Conservation (phyloP, 1,139 yeast genomes). For the Sugiyamaella sp. region DNA sequence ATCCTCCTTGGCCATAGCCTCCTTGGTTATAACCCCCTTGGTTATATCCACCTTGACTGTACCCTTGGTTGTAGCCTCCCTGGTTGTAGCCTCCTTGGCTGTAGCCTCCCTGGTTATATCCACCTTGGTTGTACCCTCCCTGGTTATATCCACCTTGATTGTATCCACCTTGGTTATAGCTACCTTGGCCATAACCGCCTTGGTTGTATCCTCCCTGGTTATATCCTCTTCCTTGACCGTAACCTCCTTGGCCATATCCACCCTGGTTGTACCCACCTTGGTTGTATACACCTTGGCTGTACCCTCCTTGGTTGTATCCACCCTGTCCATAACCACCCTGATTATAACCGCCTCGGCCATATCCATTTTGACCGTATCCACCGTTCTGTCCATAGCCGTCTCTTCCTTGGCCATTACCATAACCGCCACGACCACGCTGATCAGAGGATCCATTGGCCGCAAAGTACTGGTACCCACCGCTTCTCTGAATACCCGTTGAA, state of each 20-base stretch:
- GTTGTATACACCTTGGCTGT: neutral
- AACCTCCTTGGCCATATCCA: slow-evolving; percentile 8
- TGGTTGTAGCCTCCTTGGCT: slow-evolving; percentile 12
- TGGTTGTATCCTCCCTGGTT: slow-evolving; percentile 19
- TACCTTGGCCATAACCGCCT: slow-evolving; percentile 19
- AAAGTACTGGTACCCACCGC: slow-evolving; percentile 34
- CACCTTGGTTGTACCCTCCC: slow-evolving; percentile 14
- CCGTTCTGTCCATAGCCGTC: slow-evolving; percentile 9
- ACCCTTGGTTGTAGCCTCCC: slow-evolving; percentile 19
- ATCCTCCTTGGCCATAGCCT: slow-evolving; percentile 22
- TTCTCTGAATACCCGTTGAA: slow-evolving; percentile 18
- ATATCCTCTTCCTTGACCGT: neutral
- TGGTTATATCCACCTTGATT: slow-evolving; percentile 17
- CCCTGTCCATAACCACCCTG: slow-evolving; percentile 10
- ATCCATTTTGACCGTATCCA: slow-evolving; percentile 8
- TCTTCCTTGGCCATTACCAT: slow-evolving; percentile 15
- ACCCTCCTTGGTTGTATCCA: slow-evolving; percentile 9
- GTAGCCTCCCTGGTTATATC: slow-evolving; percentile 16
- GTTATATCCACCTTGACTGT: slow-evolving; percentile 21
- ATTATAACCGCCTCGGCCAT: slow-evolving; percentile 12
- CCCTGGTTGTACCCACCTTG: slow-evolving; percentile 15
- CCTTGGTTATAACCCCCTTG: slow-evolving; percentile 21
- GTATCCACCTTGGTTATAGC: slow-evolving; percentile 21
- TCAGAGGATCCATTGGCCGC: slow-evolving; percentile 24
- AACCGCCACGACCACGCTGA: slow-evolving; percentile 17